Evolutionary conservation across 208 protist species (phyloP).

Genomic region (Wallacemonas sp.): DNA sequence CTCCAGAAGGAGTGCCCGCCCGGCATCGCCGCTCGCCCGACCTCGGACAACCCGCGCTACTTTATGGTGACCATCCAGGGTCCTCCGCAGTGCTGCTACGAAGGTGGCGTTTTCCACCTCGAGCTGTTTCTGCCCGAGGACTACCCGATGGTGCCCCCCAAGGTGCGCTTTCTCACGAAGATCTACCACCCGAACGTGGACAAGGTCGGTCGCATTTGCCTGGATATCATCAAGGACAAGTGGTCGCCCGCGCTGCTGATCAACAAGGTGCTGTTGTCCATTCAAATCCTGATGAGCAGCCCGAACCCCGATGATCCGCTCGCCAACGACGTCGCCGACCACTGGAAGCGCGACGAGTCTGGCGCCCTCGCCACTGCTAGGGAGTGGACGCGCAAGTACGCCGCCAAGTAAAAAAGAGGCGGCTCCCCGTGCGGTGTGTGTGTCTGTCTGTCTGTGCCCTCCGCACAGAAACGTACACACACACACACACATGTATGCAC

Average conservation of each 20-base stretch:
- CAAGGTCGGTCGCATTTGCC: constrained; percentile 97
- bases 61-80: constrained; percentile 90
- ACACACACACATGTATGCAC: too few species aligned
- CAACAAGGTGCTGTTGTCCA: constrained; percentile 99
- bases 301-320: constrained; percentile 99
- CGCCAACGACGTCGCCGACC: constrained; percentile 97
- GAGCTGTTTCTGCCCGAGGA: constrained; percentile 88
- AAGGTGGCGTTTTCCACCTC: constrained; percentile 87
- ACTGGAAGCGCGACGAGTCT: constrained; percentile 84
- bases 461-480: too few species aligned
- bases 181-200: constrained; percentile 99
- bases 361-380: constrained; percentile 67
- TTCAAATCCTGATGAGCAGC: constrained; percentile 99
- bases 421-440: too few species aligned
- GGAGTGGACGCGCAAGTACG: constrained; percentile 86
- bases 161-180: constrained; percentile 98
- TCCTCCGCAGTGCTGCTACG: constrained; percentile 89
- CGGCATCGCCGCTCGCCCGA: constrained; percentile 86
- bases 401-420: constrained; percentile 33
- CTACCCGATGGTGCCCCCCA: constrained; percentile 97
- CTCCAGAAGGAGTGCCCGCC: constrained; percentile 87
- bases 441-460: background rate
- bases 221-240: constrained; percentile 99
- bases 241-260: constrained; percentile 99
- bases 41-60: constrained; percentile 81